These are phyloP conservation scores for Teratosphaeria pseudoeucalypti DNA, from an alignment of 2,329 filamentous ascomycete genomes.

Conservation along the genomic window DNA sequence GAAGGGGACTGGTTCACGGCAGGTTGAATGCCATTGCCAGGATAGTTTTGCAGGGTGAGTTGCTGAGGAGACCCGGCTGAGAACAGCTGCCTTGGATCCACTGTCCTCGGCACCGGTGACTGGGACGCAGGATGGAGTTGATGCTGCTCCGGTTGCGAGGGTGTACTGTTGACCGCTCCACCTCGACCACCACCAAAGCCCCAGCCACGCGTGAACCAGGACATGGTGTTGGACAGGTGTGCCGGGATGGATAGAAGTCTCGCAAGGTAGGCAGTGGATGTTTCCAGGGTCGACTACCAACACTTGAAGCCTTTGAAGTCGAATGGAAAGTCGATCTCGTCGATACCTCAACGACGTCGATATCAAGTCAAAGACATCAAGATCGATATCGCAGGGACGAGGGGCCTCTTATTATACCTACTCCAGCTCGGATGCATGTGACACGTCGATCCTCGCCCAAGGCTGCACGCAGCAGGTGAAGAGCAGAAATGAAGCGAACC, in stretches of 20 bases:
- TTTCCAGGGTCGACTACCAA: not conserved
- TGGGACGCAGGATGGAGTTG: not conserved
- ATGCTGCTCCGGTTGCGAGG: not conserved
- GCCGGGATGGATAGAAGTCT: not conserved
- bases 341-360: not conserved
- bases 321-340: not conserved
- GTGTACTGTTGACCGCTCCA: not conserved
- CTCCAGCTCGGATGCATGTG: not conserved
- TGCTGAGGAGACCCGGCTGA: not conserved
- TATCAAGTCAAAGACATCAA: not conserved
- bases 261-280: not conserved
- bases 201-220: not conserved
- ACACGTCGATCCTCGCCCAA: not conserved
- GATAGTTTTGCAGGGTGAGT: not conserved
- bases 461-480: not conserved
- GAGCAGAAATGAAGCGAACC: not conserved
- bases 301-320: not conserved
- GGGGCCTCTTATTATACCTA: not conserved
- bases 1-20: not conserved
- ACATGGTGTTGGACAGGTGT: not conserved
- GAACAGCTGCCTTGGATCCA: not conserved
- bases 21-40: conserved; percentile 1
- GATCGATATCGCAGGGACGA: not conserved
- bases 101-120: not conserved
- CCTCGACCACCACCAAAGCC: not conserved